phyloP scores from a whole-genome alignment of 805 yeast genomes.

The Tetrapisispora pingtungensis region DNA sequence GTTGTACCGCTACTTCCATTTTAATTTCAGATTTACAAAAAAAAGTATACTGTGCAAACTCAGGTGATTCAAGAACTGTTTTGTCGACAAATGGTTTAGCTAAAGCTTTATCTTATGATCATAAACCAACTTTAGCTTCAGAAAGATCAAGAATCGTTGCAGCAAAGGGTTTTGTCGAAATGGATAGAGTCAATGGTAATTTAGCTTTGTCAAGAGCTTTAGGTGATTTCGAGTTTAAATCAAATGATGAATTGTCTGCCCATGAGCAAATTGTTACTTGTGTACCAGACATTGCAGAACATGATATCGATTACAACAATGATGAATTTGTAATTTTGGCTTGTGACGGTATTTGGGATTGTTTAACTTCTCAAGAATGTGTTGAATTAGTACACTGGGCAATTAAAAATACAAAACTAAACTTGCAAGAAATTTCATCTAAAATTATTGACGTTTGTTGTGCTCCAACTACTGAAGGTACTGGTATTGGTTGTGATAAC shows the following conservation, averaged over 20 bases:
- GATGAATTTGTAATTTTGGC: conserved; percentile 93
- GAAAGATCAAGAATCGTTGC: conserved; percentile 85
- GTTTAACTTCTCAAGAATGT: conserved; percentile 86
- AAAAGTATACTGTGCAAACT: conserved; percentile 68
- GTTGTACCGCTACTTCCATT: conserved; percentile 92
- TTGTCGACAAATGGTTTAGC: conserved; percentile 77
- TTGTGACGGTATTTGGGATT: conserved; percentile 99
- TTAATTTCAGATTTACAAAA: conserved; percentile 46
- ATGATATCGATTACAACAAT: conserved; percentile 46
- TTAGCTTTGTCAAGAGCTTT: conserved; percentile 91
- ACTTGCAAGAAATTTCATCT: conserved; percentile 71
- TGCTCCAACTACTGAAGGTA: conserved; percentile 86
- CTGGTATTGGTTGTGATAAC: conserved; percentile 97
- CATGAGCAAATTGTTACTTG: conserved; percentile 97
- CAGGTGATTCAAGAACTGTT: conserved; percentile 94
- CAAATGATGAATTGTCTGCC: conserved; percentile 69
- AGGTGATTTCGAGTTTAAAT: conserved; percentile 69
- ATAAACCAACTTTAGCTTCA: conserved; percentile 91
- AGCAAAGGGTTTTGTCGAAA: conserved; percentile 98
- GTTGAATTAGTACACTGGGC: conserved; percentile 92
- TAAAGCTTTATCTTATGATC: conserved; percentile 75
- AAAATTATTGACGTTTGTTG: conserved; percentile 89
- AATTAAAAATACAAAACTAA: conserved; percentile 51
- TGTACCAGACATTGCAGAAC: conserved; percentile 83
- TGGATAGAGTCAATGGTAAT: conserved; percentile 94